A percentile compares a stretch with the other conserved stretches of the same genome.
Evolutionary conservation across 768 basidiomycete genomes (phyloP).

Genomic region (Pholiota molesta): DNA sequence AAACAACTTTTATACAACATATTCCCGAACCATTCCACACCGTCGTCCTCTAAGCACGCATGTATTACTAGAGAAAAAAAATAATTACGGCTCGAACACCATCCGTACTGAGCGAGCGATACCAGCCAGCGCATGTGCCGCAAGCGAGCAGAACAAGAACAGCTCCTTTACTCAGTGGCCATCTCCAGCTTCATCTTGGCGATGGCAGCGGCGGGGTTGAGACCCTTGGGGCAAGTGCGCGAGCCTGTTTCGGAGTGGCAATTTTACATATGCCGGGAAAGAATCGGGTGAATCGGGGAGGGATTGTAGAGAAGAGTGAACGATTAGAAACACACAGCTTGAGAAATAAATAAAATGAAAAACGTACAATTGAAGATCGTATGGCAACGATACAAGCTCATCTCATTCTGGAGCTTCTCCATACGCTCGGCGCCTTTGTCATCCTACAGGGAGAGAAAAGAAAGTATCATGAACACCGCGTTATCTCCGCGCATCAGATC

Average conservation of each 20-base stretch:
- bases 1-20: too few species aligned
- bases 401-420: conserved; percentile 92
- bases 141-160: too few species aligned
- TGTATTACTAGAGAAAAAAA: too few species aligned
- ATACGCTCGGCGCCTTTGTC: conserved; percentile 76
- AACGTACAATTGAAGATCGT: conserved; percentile 94
- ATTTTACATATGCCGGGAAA: too few species aligned
- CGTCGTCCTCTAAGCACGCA: too few species aligned
- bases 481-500: conserved; percentile 14
- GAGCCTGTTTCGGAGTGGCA: conserved; percentile 51
- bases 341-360: neutral
- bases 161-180: conserved; percentile 58
- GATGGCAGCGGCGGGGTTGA: conserved; percentile 92
- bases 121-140: too few species aligned
- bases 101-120: too few species aligned
- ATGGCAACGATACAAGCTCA: conserved; percentile 97
- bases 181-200: conserved; percentile 93
- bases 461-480: conserved; percentile 13
- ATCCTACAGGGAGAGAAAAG: conserved; percentile 51
- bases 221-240: conserved; percentile 96
- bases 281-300: neutral
- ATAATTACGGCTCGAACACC: neutral
- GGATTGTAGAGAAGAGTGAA: neutral
- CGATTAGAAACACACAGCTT: too few species aligned
- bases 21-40: too few species aligned